These are phyloP conservation scores for Backusella australiensis DNA, from an alignment of 192 early-diverging fungal genomes.

Conservation along the genomic window DNA sequence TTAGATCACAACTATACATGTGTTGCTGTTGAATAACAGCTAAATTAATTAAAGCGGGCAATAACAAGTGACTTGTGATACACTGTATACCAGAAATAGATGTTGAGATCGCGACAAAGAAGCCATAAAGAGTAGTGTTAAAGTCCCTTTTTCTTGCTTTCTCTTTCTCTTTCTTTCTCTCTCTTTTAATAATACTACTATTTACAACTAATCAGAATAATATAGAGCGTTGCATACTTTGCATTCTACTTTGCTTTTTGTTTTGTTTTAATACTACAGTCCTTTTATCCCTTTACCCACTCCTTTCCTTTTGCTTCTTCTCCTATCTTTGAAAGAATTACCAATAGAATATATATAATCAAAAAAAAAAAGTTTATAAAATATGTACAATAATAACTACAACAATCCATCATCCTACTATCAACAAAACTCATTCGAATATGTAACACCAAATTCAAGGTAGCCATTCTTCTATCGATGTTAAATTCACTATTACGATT, in stretches of 20 bases:
- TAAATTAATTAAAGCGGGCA: constrained; percentile 1
- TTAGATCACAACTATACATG: neutral
- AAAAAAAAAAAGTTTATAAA: neutral
- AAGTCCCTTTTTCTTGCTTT: neutral
- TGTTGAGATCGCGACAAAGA: neutral
- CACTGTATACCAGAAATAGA: neutral
- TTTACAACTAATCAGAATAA: neutral
- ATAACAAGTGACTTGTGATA: constrained; percentile 5
- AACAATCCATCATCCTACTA: neutral
- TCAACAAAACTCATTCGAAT: constrained; percentile 11
- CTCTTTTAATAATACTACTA: neutral
- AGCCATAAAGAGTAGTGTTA: constrained; percentile 2
- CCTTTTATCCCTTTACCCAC: neutral
- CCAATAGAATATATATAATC: neutral
- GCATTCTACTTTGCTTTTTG: neutral
- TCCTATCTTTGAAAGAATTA: neutral
- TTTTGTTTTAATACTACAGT: neutral
- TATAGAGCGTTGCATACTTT: neutral
- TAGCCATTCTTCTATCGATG: neutral
- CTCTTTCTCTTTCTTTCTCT: neutral
- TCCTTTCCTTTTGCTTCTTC: neutral
- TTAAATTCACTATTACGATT: neutral
- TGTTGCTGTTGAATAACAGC: neutral
- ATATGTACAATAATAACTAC: neutral
- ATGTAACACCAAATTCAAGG: constrained; percentile 26